Evolutionary conservation across 345 rosid species (phyloP), one percentile per base, ranked within the genome.

Genomic region (Turritis glabra): DNA sequence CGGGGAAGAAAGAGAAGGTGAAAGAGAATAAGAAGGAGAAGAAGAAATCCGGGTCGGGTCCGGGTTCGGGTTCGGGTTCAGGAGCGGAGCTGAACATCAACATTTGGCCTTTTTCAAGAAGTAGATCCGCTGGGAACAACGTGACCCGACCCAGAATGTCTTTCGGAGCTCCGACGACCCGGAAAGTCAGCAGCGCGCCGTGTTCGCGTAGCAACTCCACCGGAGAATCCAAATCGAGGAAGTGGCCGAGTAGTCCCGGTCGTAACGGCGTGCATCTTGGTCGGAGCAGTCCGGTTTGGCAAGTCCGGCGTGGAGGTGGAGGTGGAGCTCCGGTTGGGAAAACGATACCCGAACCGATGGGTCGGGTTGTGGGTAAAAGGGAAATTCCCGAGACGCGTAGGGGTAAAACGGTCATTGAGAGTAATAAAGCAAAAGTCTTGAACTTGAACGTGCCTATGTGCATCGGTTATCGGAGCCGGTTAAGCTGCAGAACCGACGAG

Each of bases 81-180:
- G 74, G 64, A 74, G 81, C 94, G 2, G 92, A 85, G 85, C 76
- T 89, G 26, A 91, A 89, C 25, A 91, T 91, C 54, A 84, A 91
- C 79, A 77, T 91, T 23, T 91, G 97, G 97, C 94, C 92, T 12
- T 91, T 91, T 76, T 85, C 94, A 14, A 75, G 94, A 74, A 91
- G 94, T 68, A 91, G 92, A 84, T 91, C 97, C 80, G 88, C 89
- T 1, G 94, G 92, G 1, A 91, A 81, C 77, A 50, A 81, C 38
- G 86, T 57, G 56, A 60, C 75, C 74, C 83, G 97, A 69, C 87
- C 90, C 44, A 83, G 83, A 64, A 56, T 82, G 79, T 50, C 74
- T 0, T 26, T 85, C 4, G 82, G 83, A 32, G 72, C 80, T 73
- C 82, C 85, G n/a, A 81, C 53, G 19, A 22, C 82, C 56, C 83